These are phyloP conservation scores for Thalassiosira mediterranea DNA, from an alignment of 352 stramenopile species.

Conservation along the genomic window DNA sequence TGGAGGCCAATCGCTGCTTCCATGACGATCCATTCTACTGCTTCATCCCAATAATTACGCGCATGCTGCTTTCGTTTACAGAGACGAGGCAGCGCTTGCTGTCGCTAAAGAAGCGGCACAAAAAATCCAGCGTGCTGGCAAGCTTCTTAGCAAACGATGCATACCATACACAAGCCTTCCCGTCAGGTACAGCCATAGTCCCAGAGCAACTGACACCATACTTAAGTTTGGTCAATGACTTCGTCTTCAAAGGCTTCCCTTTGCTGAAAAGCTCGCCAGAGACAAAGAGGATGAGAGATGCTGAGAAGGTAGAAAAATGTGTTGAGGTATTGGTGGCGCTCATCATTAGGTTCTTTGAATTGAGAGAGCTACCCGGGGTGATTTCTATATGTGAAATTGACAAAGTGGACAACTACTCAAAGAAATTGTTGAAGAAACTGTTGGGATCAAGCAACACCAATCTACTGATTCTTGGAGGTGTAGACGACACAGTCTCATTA, in stretches of 20 bases:
- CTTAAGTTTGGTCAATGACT: constrained; percentile 38
- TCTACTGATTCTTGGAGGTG: constrained; percentile 31
- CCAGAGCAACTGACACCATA: constrained; percentile 18
- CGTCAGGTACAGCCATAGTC: constrained; percentile 18
- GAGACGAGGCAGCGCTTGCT: constrained; percentile 20
- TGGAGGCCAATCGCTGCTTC: constrained; percentile 37
- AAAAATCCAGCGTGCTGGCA: constrained; percentile 21
- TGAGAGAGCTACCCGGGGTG: constrained; percentile 18
- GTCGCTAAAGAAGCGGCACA: constrained; percentile 22
- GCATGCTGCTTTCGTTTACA: constrained; percentile 22
- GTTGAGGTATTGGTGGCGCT: constrained; percentile 29
- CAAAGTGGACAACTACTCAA: constrained; percentile 32
- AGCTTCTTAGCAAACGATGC: constrained; percentile 35
- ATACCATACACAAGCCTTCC: constrained; percentile 10
- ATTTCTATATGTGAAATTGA: constrained; percentile 35
- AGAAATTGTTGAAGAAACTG: constrained; percentile 31
- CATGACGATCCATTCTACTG: constrained; percentile 46
- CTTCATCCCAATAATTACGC: constrained; percentile 40
- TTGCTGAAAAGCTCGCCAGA: constrained; percentile 27
- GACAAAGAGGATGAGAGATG: constrained; percentile 30
- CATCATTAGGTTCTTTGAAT: constrained; percentile 23
- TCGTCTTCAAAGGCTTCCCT: constrained; percentile 43
- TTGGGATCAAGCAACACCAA: constrained; percentile 8
- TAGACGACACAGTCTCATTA: neutral
- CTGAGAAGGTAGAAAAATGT: constrained; percentile 33